Conservation (phyloP, 2,329 filamentous ascomycete species). For the Phaeosphaeria sp. region DNA sequence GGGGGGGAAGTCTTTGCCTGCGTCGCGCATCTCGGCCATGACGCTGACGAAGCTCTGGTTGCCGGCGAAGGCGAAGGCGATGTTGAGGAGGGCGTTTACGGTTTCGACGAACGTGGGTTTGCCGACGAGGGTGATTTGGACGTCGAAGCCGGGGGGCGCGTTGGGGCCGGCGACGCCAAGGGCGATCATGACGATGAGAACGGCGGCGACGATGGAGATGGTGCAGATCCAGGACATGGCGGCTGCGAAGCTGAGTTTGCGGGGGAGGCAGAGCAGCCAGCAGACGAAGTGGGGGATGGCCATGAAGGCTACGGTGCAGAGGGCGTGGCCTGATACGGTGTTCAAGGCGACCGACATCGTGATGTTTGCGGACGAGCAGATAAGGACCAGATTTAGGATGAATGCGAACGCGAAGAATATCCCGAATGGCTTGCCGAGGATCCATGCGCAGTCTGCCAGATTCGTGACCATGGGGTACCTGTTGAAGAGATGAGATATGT, state of each 20-base stretch:
- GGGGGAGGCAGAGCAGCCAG: constrained; percentile 65
- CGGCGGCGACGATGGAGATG: constrained; percentile 67
- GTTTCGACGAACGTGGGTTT: constrained; percentile 36
- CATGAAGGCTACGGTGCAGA: constrained; percentile 70
- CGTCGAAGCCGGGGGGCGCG: constrained; percentile 35
- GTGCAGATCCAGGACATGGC: constrained; percentile 63
- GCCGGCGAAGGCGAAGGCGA: constrained; percentile 72
- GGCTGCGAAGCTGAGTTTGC: constrained; percentile 68
- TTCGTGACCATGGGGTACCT: constrained; percentile 40
- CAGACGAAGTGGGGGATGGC: constrained; percentile 67
- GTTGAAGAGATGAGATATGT: too few relatives aligned
- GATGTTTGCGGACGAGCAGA: constrained; percentile 38
- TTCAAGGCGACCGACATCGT: constrained; percentile 66
- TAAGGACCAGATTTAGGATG: constrained; percentile 36
- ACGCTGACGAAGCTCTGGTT: constrained; percentile 73
- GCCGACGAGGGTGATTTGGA: constrained; percentile 27
- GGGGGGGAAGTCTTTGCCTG: constrained; percentile 64
- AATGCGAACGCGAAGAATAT: constrained; percentile 32
- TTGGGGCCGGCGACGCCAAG: constrained; percentile 61
- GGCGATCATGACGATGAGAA: constrained; percentile 72
- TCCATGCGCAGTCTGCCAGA: constrained; percentile 34
- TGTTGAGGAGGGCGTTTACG: constrained; percentile 57
- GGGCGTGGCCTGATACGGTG: constrained; percentile 65
- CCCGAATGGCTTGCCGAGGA: constrained; percentile 26
- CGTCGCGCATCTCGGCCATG: constrained; percentile 69